Percentiles rank a stretch among this genome's conserved stretches.
phyloP scores from a whole-genome alignment of 1,284 basidiomycete species.

The Pascua guehoae region DNA sequence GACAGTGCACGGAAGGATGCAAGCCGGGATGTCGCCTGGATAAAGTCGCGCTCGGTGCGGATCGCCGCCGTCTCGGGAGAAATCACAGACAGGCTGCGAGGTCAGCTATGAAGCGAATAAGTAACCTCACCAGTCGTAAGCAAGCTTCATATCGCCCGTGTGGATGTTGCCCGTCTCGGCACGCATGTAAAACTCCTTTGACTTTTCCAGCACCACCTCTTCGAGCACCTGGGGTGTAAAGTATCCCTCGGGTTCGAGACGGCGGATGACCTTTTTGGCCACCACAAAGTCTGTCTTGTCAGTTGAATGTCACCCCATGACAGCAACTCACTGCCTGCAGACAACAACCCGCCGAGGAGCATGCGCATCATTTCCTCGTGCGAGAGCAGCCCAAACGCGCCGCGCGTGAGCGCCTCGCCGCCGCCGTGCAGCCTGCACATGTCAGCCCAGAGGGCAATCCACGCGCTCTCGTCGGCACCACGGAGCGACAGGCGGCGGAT shows the following conservation, averaged over 20 bases:
- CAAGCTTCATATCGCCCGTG: constrained; percentile 87
- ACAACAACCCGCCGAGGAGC: constrained; percentile 77
- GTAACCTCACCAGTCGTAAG: constrained; percentile 77
- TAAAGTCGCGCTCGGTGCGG: constrained; percentile 75
- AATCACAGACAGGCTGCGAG: neutral
- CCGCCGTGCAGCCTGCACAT: constrained; percentile 74
- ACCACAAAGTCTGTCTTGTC: constrained; percentile 66
- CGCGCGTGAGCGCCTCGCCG: constrained; percentile 58
- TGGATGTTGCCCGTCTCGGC: constrained; percentile 85
- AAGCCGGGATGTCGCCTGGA: constrained; percentile 73
- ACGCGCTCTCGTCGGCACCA: constrained; percentile 61
- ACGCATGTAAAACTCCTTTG: constrained; percentile 88
- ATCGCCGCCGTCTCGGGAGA: constrained; percentile 59
- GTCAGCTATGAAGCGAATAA: neutral
- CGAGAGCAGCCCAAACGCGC: constrained; percentile 73
- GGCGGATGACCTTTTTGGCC: constrained; percentile 64
- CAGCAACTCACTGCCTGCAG: constrained; percentile 71
- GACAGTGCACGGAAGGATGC: constrained; percentile 69
- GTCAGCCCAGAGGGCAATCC: constrained; percentile 80
- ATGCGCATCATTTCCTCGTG: constrained; percentile 68
- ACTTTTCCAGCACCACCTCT: constrained; percentile 71
- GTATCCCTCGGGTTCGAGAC: constrained; percentile 55
- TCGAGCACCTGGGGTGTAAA: constrained; percentile 61
- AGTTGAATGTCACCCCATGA: neutral
- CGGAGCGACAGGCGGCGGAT: constrained; percentile 60